Base-by-base conservation (phyloP, 1,139 yeast species). In the Suhomyces kunorum region DNA sequence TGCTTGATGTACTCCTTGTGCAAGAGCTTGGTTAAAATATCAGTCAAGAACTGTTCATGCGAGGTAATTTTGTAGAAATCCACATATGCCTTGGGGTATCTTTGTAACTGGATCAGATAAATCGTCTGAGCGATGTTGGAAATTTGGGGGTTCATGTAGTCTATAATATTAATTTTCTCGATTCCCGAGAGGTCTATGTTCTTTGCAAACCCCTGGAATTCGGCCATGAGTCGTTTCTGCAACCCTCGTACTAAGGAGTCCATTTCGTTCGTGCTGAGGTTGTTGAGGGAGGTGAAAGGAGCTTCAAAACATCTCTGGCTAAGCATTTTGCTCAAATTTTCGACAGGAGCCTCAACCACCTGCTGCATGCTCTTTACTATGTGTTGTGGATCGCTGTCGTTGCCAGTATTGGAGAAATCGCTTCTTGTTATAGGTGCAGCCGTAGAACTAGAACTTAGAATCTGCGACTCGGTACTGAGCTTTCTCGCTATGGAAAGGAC, bases 131-230 rank as follows among this genome's bases (percentile, higher is more conserved):
- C 25, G 5, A 64, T 40, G 33, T 54, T 56, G 8, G 48, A 45
- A 30, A 63, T 41, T 31, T 55, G 54, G 1, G 74, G 74, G 38
- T 67, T 66, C 30, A 67, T 50, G 36, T 47, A 66, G 43, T 66
- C 67, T 1, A 54, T 50, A 4, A 59, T 27, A 11, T 18, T 34
- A 14, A 44, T 28, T 19, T 25, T 28, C 24, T 38, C 12, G 22
- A 25, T 39, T 15, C 31, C 28, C 8, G 12, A 8, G 7, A 28
- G 8, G 17, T 31, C 32, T 3, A 22, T 17, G 9, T 32, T 16
- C 13, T 20, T 12, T 11, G 30, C 14, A 24, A 39, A 35, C 14
- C 8, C 28, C n/a, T 22, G 27, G 28, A 44, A 38, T 18, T 46
- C 42, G 3, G 19, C 12, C 11, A n/a, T 8, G 7, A 46, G 24